Conservation (phyloP, 78 protist species). For the Monocercomonoides exilis region DNA sequence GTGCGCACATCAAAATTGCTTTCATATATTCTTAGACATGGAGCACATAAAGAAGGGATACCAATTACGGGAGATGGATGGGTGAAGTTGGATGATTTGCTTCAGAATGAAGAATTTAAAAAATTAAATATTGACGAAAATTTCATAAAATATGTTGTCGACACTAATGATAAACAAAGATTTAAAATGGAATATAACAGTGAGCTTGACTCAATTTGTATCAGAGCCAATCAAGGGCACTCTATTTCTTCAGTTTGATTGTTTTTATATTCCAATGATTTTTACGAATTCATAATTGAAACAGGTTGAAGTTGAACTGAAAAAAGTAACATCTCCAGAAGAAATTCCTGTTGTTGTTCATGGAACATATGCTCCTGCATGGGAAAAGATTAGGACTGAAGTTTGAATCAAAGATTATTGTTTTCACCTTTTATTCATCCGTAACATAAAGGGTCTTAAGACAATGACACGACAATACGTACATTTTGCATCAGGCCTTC, state of each 20-base stretch:
- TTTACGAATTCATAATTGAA: background rate
- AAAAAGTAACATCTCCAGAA: background rate
- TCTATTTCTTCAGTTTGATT: background rate
- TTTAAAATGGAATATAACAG: background rate
- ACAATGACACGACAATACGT: background rate
- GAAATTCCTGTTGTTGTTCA: background rate
- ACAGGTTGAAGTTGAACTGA: background rate
- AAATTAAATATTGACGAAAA: background rate
- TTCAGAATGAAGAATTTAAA: background rate
- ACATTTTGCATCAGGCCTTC: background rate
- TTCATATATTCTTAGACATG: background rate
- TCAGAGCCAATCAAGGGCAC: background rate
- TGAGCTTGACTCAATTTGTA: background rate
- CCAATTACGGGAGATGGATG: background rate
- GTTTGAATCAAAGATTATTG: background rate
- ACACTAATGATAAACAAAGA: background rate
- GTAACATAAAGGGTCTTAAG: background rate
- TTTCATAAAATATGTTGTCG: background rate
- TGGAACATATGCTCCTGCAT: background rate
- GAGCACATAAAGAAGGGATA: background rate
- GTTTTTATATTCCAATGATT: background rate
- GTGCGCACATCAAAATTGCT: background rate
- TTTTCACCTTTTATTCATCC: background rate
- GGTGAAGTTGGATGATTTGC: background rate
- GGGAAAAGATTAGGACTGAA: background rate